phyloP scores from a whole-genome alignment of 306 rosid species.

The Malus fusca region DNA sequence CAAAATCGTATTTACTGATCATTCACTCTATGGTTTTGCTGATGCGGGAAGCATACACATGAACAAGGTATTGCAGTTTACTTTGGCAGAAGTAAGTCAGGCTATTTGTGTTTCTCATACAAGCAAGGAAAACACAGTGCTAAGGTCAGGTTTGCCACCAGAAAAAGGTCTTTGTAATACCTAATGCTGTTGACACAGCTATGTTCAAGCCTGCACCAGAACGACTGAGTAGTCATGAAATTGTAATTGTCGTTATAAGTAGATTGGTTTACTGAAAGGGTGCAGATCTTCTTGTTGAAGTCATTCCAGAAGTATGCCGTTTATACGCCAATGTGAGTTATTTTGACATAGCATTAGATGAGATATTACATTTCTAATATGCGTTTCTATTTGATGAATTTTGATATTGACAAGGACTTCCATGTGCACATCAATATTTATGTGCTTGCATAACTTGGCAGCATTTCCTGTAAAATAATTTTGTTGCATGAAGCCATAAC shows the following conservation, averaged over 20 bases:
- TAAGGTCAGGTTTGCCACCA: slow-evolving; percentile 81
- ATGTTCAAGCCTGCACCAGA: slow-evolving; percentile 81
- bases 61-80: slow-evolving; percentile 95
- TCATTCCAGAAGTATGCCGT: slow-evolving; percentile 86
- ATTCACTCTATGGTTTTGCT: slow-evolving; percentile 85
- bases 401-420: background rate
- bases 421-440: background rate
- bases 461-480: background rate
- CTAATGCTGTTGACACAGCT: slow-evolving; percentile 90
- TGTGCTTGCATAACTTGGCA: background rate
- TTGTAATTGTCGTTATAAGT: slow-evolving; percentile 79
- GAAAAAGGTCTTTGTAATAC: slow-evolving; percentile 82
- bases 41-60: slow-evolving; percentile 92
- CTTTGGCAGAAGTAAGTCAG: slow-evolving; percentile 84
- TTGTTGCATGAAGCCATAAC: background rate
- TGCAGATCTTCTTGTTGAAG: slow-evolving; percentile 90
- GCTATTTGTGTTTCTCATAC: slow-evolving; percentile 96
- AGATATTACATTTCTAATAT: background rate
- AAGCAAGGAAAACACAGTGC: slow-evolving; percentile 90
- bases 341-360: background rate
- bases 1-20: slow-evolving; percentile 86
- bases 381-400: background rate
- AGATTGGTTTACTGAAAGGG: slow-evolving; percentile 90
- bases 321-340: slow-evolving; percentile 65
- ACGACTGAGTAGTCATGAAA: slow-evolving; percentile 44